These are phyloP conservation scores for Pythium phragmiticola DNA, from an alignment of 352 stramenopile genomes.

Conservation along the genomic window DNA sequence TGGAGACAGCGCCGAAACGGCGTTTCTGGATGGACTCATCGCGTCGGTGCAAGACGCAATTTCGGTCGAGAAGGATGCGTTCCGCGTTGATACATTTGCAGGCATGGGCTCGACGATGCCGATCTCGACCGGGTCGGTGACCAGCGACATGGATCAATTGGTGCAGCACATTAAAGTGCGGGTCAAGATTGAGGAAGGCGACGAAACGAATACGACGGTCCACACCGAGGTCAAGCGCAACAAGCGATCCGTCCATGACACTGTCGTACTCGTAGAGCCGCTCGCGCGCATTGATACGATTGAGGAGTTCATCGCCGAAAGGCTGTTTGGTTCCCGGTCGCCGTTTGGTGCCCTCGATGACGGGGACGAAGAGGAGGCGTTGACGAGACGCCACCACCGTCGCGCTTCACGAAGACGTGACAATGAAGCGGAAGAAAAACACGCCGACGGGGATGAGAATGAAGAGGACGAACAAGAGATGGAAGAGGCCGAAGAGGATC, in stretches of 20 bases:
- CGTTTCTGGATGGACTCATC: slow-evolving; percentile 34
- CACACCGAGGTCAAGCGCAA: slow-evolving; percentile 32
- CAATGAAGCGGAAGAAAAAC: slow-evolving; percentile 6
- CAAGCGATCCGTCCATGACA: slow-evolving; percentile 51
- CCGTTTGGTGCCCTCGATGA: slow-evolving; percentile 38
- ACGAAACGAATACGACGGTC: not conserved
- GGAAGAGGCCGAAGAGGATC: slow-evolving; percentile 6
- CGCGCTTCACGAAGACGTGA: slow-evolving; percentile 27
- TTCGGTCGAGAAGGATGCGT: slow-evolving; percentile 59
- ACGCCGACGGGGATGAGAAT: not conserved
- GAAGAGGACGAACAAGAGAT: slow-evolving; percentile 2
- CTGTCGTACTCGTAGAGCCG: slow-evolving; percentile 72
- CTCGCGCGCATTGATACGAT: slow-evolving; percentile 77
- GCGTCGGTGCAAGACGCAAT: slow-evolving; percentile 58
- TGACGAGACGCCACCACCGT: slow-evolving; percentile 14
- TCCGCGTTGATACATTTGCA: slow-evolving; percentile 31
- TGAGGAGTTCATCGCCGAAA: slow-evolving; percentile 72
- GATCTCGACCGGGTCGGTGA: slow-evolving; percentile 25
- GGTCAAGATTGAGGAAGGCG: slow-evolving; percentile 55
- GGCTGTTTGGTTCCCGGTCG: slow-evolving; percentile 50
- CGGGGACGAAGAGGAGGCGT: slow-evolving; percentile 23
- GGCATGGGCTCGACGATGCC: slow-evolving; percentile 3
- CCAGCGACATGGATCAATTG: slow-evolving; percentile 58
- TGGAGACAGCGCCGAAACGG: not conserved
- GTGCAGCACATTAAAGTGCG: slow-evolving; percentile 74